Base-by-base conservation (phyloP, 2,329 filamentous ascomycete species). In the Cordyceps pruinosa region DNA sequence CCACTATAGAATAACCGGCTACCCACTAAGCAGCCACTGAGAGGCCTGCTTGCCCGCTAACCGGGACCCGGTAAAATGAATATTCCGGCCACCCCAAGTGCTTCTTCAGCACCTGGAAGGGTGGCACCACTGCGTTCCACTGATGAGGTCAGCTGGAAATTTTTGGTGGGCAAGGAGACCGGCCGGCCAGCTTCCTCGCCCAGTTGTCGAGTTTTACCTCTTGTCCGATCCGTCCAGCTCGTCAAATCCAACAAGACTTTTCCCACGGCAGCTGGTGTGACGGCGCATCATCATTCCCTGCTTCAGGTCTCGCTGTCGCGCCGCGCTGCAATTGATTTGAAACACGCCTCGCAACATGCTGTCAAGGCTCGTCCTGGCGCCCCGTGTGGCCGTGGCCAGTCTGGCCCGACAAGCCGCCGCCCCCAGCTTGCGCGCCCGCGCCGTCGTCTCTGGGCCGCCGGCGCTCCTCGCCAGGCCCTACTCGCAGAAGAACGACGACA, bases 391-490 rank as follows among this genome's bases (percentile, higher is more conserved):
- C 51, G 45, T 59, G 57, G 61, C 61, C 49, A 59, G 59, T 28
- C 52, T 64, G 47, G 61, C 60, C 60, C 60, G 62, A 49, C 57
- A 62, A 37, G 57, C 61, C 58, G 59, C 56, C 41, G 58, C 60
- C 3, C 46, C 54, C 19, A 44, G 54, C 46, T 5, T 57, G 39
- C 46, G 46, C 54, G 26, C 21, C 46, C 46, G 54, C 30, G 30
- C 54, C 4, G 45, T 37, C 28, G 13, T 52, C 45, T 59, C 52
- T 46, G 52, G 47, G 44, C 62, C 61, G 34, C 47, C 59, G 37
- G 46, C 60, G 34, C 53, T 47, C 15, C 53, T 48, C 47, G 60
- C 54, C 9, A 59, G 61, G 52, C 34, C 42, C 4, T 64, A 60
- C 42, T 60, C 59, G 5, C 58, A 62, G 48, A 55, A 46, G 41